Conservation (phyloP, 2,329 filamentous ascomycete species). For the Fusarium sp. region DNA sequence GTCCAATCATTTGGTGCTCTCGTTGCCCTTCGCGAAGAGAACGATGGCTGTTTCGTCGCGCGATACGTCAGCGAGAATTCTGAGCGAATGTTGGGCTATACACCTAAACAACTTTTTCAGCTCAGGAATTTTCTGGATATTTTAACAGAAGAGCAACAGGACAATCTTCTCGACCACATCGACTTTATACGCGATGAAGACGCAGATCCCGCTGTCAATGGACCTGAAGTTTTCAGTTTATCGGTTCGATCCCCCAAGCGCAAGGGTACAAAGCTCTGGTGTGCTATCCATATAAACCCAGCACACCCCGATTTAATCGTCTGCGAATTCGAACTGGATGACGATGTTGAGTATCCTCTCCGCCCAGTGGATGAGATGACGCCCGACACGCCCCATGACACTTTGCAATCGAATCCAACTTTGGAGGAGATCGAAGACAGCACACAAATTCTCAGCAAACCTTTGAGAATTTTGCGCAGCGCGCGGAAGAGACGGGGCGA, state of each 20-base stretch:
- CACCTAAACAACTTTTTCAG: conserved; percentile 80
- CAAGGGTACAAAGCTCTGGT: conserved; percentile 81
- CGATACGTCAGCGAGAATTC: conserved; percentile 88
- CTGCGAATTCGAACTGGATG: conserved; percentile 90
- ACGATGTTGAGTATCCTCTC: conserved; percentile 77
- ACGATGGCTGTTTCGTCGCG: conserved; percentile 75
- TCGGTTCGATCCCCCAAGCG: conserved; percentile 72
- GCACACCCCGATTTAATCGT: conserved; percentile 78
- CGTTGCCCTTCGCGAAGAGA: conserved; percentile 78
- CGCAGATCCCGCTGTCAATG: conserved; percentile 78
- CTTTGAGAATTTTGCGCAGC: conserved; percentile 80
- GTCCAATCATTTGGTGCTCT: conserved; percentile 85
- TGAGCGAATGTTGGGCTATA: conserved; percentile 78
- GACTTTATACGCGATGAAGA: conserved; percentile 90
- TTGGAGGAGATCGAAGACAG: conserved; percentile 80
- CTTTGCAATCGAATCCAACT: conserved; percentile 78
- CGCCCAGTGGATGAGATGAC: conserved; percentile 71
- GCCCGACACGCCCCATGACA: conserved; percentile 78
- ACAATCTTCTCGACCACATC: conserved; percentile 86
- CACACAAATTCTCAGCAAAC: conserved; percentile 80
- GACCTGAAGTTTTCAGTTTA: conserved; percentile 87
- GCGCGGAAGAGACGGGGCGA: conserved; percentile 82
- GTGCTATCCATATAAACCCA: conserved; percentile 83
- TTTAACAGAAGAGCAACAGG: conserved; percentile 83
- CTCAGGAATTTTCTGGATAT: conserved; percentile 86